Evolutionary conservation across 2,329 filamentous ascomycete genomes (phyloP).

Genomic region (Rutstroemia sp.): DNA sequence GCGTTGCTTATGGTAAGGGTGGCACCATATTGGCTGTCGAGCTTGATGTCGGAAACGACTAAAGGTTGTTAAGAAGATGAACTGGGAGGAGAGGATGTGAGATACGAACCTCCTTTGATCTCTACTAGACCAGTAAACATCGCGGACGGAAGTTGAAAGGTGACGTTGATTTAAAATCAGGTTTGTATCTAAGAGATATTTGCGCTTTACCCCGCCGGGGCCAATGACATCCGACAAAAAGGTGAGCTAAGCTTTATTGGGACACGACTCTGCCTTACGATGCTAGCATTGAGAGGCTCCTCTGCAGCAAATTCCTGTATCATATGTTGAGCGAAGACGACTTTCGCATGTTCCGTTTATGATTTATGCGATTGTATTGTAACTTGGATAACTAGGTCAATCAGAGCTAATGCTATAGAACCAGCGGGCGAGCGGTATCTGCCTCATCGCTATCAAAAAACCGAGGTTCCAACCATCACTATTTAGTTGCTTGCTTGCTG

Average conservation of each 20-base stretch:
- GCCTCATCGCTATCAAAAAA: too few relatives aligned
- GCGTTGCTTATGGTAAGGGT: constrained; percentile 77
- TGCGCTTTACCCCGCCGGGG: constrained; percentile 1
- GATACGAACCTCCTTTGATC: constrained; percentile 72
- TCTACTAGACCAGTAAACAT: constrained; percentile 98
- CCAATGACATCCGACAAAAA: not conserved
- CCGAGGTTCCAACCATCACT: too few relatives aligned
- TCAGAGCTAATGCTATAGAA: too few relatives aligned
- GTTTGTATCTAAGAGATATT: not conserved
- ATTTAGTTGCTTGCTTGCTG: too few relatives aligned
- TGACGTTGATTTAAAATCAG: too few relatives aligned
- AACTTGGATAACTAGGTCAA: too few relatives aligned
- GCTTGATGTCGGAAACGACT: constrained; percentile 80
- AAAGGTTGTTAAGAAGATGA: constrained; percentile 14
- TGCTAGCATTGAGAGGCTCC: not conserved
- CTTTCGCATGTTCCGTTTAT: too few relatives aligned
- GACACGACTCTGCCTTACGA: not conserved
- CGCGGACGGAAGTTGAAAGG: not conserved
- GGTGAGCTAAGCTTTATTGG: not conserved
- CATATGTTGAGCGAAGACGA: too few relatives aligned
- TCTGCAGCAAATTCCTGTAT: too few relatives aligned
- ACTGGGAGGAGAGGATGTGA: constrained; percentile 14
- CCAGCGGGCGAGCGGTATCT: too few relatives aligned
- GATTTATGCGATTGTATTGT: too few relatives aligned
- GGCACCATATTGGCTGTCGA: constrained; percentile 78